Base-by-base conservation (phyloP, 352 stramenopile genomes). In the Hyaloperonospora arabidopsidis region DNA sequence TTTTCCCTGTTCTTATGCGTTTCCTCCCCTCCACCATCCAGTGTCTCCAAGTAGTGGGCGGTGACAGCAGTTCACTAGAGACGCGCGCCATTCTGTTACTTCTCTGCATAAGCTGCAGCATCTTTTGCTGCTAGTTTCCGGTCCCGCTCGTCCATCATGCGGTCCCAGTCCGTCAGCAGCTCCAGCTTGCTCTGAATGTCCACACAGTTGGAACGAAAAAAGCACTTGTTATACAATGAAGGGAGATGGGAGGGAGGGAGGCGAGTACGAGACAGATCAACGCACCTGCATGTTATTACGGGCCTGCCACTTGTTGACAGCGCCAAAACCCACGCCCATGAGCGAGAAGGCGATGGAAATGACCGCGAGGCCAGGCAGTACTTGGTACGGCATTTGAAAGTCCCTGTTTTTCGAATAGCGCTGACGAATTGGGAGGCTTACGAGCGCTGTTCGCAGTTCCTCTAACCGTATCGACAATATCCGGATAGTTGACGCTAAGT, bases 351-450 rank as follows among this genome's bases (percentile, higher is more conserved):
- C 76, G 51, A 70, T 50, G 48, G 67, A 71, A 63, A 93, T 90
- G 49, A 93, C 72, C 61, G 74, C 75, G 58, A 93, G 74, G 46
- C 76, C 82, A 11, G 82, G 79, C 53, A 93, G 57, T 54, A 90
- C 72, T 80, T 93, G 82, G 76, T 89, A 93, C 74, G 82, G 82
- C 82, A 93, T 93, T 15, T 60, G 79, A 13, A 19, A 15, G 32
- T 36, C 6, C 5, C 21, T 1, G 17, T 14, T 32, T 32, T 8
- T 8, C 4, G 8, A 46, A 28, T 28, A 17, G 7, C 12, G 19
- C 19, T 28, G 21, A 13, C 41, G 13, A 47, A 47, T 47, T n/a
- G 41, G 3, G 41, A 32, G 41, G 41, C 41, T 10, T 11, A 43
- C 12, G 36, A 43, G 36, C 36, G 19, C 10, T 32, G 4, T 32